These are phyloP conservation scores for Ascochyta viciae-villosae DNA, from an alignment of 2,329 filamentous ascomycete species.

Conservation along the genomic window DNA sequence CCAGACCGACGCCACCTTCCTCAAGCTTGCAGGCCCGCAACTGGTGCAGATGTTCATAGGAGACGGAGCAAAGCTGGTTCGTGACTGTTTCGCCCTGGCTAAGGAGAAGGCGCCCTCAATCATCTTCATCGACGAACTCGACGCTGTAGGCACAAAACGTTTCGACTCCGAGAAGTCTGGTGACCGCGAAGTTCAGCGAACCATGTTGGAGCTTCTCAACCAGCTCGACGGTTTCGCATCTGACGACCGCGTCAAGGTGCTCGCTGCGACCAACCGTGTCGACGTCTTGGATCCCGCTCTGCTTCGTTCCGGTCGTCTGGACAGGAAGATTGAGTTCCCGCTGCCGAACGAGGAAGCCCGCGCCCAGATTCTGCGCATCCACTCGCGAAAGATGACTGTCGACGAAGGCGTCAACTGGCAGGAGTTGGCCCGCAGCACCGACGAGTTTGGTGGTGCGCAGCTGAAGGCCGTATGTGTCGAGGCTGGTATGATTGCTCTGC, in stretches of 20 bases:
- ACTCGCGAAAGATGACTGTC: constrained; percentile 97
- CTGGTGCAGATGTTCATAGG: constrained; percentile 99
- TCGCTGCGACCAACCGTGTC: constrained; percentile 92
- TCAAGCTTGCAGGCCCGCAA: constrained; percentile 96
- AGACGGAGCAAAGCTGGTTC: constrained; percentile 95
- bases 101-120: constrained; percentile 99
- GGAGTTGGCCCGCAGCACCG: constrained; percentile 92
- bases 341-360: constrained; percentile 97
- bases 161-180: constrained; percentile 99
- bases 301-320: constrained; percentile 87
- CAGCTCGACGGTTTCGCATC: constrained; percentile 98
- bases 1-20: constrained; percentile 97
- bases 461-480: constrained; percentile 98
- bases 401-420: constrained; percentile 94
- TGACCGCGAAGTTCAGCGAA: constrained; percentile 96
- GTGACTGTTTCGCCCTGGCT: constrained; percentile 94
- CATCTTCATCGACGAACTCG: constrained; percentile 99
- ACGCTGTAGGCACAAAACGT: constrained; percentile 97
- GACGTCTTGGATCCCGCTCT: constrained; percentile 93
- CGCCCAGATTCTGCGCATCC: constrained; percentile 95
- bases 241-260: constrained; percentile 94
- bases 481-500: constrained; percentile 97
- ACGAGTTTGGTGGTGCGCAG: constrained; percentile 98
- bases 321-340: constrained; percentile 98
- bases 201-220: constrained; percentile 98